Evolutionary conservation across 2,329 filamentous ascomycete species (phyloP).

Genomic region (Ascochyta clinopodiicola): DNA sequence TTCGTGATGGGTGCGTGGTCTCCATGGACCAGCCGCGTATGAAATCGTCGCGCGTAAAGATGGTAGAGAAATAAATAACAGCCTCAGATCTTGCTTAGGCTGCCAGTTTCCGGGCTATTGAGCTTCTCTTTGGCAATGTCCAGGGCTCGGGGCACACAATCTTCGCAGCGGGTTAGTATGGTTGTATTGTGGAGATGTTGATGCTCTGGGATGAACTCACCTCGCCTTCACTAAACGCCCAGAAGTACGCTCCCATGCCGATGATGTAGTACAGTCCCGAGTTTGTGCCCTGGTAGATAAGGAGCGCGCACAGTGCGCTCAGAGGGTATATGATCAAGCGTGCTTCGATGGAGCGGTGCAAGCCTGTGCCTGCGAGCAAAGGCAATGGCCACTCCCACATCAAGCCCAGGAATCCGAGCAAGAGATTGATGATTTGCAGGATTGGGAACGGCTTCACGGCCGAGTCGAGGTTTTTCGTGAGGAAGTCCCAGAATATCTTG

Average conservation of each 20-base stretch:
- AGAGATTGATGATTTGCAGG: constrained; percentile 86
- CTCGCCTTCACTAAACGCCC: constrained; percentile 97
- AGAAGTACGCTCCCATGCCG: constrained; percentile 87
- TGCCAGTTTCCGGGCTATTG: constrained; percentile 28
- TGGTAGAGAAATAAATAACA: neutral
- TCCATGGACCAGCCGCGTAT: constrained; percentile 7
- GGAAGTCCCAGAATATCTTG: constrained; percentile 97
- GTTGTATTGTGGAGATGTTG: neutral
- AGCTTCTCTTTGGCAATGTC: constrained; percentile 56
- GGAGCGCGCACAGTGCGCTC: constrained; percentile 72
- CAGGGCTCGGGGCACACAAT: constrained; percentile 58
- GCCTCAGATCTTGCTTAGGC: constrained; percentile 16
- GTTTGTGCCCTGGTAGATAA: constrained; percentile 93
- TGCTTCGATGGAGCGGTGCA: constrained; percentile 88
- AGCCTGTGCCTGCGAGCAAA: constrained; percentile 74
- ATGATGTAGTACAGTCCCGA: constrained; percentile 90
- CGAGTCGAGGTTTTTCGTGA: constrained; percentile 86
- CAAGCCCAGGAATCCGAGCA: constrained; percentile 79
- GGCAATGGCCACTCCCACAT: constrained; percentile 89
- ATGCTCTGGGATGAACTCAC: constrained; percentile 59
- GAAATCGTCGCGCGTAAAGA: constrained; percentile 10
- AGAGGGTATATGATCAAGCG: constrained; percentile 84
- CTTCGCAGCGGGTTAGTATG: constrained; percentile 36
- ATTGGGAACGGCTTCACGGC: constrained; percentile 87
- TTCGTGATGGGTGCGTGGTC: constrained; percentile 9